Conservation (phyloP, 2,329 filamentous ascomycete genomes). For the Cytospora piceicola region DNA sequence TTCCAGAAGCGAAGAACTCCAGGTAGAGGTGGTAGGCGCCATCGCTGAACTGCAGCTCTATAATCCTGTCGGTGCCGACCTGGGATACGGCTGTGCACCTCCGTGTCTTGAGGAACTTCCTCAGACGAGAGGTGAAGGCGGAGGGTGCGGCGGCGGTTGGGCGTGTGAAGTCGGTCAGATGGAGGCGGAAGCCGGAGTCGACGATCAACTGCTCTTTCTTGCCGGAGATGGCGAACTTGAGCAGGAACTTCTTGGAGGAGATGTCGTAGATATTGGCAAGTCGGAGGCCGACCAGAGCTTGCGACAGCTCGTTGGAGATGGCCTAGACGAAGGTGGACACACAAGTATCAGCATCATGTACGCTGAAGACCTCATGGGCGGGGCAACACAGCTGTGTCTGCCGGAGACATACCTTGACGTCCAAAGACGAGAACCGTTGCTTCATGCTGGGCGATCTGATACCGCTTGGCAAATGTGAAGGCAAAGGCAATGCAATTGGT, state of each 20-base stretch:
- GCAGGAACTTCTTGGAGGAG: slow-evolving; percentile 89
- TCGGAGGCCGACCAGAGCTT: slow-evolving; percentile 74
- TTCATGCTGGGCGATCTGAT: slow-evolving; percentile 60
- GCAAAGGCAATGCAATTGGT: not conserved
- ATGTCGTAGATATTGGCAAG: slow-evolving; percentile 96
- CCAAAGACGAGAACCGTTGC: slow-evolving; percentile 78
- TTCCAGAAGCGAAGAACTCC: slow-evolving; percentile 96
- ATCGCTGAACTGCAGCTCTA: slow-evolving; percentile 92
- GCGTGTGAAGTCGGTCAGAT: slow-evolving; percentile 88
- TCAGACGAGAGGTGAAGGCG: slow-evolving; percentile 79
- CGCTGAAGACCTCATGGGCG: not conserved
- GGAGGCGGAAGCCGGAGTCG: slow-evolving; percentile 94
- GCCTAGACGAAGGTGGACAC: slow-evolving; percentile 58
- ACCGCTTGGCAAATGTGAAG: not conserved
- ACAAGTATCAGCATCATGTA: not conserved
- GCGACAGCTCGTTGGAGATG: slow-evolving; percentile 89
- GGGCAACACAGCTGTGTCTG: not conserved
- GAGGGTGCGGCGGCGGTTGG: slow-evolving; percentile 85
- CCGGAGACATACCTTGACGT: slow-evolving; percentile 63
- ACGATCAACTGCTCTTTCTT: slow-evolving; percentile 88
- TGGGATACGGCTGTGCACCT: slow-evolving; percentile 80
- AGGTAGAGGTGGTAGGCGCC: slow-evolving; percentile 85
- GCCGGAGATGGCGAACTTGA: slow-evolving; percentile 92
- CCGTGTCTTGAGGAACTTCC: slow-evolving; percentile 87
- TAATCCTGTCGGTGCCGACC: slow-evolving; percentile 89